These are phyloP conservation scores for Xylaria sp. DNA, from an alignment of 2,329 filamentous ascomycete species.

Conservation along the genomic window DNA sequence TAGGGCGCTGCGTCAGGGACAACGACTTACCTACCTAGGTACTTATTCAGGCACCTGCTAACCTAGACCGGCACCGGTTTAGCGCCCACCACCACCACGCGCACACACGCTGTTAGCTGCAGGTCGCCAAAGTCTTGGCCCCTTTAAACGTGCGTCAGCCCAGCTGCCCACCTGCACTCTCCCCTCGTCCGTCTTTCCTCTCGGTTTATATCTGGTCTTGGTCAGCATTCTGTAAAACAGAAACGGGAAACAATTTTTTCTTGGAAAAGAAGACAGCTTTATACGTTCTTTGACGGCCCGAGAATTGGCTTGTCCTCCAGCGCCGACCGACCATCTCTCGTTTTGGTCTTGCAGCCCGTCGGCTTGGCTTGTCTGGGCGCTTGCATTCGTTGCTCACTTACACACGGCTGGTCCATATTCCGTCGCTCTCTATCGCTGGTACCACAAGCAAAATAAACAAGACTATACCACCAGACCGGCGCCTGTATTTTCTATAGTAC, in stretches of 20 bases:
- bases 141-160: conserved; percentile 28
- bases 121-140: conserved; percentile 22
- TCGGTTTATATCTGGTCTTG: background rate
- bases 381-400: conserved; percentile 7
- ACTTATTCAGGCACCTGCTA: too few species aligned
- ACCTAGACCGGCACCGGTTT: too few species aligned
- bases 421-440: conserved; percentile 12
- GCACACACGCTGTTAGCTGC: conserved; percentile 1
- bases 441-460: background rate
- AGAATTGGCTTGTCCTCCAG: background rate
- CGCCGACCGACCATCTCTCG: conserved; percentile 23
- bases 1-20: too few species aligned
- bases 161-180: background rate
- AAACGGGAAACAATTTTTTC: too few species aligned
- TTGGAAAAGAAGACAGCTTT: too few species aligned
- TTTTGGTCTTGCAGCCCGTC: conserved; percentile 10
- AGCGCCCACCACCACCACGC: too few species aligned
- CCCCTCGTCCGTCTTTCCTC: conserved; percentile 6
- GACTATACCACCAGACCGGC: background rate
- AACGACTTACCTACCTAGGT: too few species aligned
- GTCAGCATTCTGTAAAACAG: too few species aligned
- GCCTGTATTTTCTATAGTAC: background rate
- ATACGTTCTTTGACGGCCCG: conserved; percentile 20
- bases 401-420: conserved; percentile 11
- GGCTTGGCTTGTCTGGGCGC: background rate